Base-by-base conservation (phyloP, 805 yeast species). In the Dipodascopsis uninucleata region DNA sequence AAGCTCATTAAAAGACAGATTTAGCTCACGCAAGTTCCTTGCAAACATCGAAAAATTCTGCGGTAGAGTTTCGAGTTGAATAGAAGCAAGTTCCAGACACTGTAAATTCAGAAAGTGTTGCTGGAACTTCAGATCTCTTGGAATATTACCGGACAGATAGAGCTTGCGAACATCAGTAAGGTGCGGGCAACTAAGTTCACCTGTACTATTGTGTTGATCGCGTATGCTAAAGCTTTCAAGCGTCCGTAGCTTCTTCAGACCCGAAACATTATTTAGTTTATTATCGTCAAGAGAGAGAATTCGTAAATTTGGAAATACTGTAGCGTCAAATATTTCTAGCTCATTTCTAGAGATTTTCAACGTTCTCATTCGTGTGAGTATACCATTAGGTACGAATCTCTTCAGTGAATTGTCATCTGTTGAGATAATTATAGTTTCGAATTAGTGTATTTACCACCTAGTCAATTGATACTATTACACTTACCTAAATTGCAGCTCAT, bases 271-370 rank as follows among this genome's bases (percentile, higher is more conserved):
- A 10, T 46, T 43, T 14, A 73, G 55, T 2, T 49, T 36, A 47
- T 63, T 63, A 4, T 49, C 43, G 45, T 57, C 61, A 28, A 56
- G 33, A 25, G 40, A 36, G 12, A 57, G 41, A 1, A 49, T 45
- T 25, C 61, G 42, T 22, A 58, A 25, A 23, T 53, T 36, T 17
- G 61, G 60, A 37, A 44, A 58, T n/a, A 43, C 33, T 14, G 16
- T 31, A 14, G 46, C 50, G 28, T 43, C 47, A 18, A 56, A 35
- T n/a, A 28, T 31, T 3, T 18, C 20, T 5, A 57, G 37, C 16
- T 28, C 31, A 36, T 73, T 74, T 2, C 74, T 70, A 49, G 70
- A 74, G 18, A 71, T 46, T 41, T 74, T 61, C 25, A 74, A 56
- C 4, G 62, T 62, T 34, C 78, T 55, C 47, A 74, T 61, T 31